Evolutionary conservation across 441 rosid genomes (phyloP).

Genomic region (Arabidopsis lyrata): DNA sequence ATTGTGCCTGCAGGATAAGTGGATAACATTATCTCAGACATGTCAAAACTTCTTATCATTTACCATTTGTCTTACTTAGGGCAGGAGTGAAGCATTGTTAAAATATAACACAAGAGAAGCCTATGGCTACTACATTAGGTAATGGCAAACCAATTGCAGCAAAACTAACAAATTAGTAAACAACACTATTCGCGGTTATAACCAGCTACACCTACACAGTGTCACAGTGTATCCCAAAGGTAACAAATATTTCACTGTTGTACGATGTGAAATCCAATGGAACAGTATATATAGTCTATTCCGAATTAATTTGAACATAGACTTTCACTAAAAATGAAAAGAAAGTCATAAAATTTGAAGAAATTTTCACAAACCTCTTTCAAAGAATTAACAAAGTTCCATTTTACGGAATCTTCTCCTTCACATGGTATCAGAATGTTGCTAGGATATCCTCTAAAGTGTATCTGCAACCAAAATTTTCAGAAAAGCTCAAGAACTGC

Average conservation of each 20-base stretch:
- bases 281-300: not conserved
- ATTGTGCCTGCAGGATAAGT: conserved; percentile 73
- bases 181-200: not conserved
- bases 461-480: conserved; percentile 63
- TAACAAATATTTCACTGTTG: not conserved
- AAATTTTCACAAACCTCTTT: conserved; percentile 72
- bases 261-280: conserved; percentile 2
- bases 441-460: conserved; percentile 92
- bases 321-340: not conserved
- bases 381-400: conserved; percentile 93
- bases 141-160: not conserved
- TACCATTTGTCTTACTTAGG: not conserved
- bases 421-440: conserved; percentile 82
- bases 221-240: too few species aligned
- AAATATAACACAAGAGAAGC: conserved; percentile 6
- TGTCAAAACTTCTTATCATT: not conserved
- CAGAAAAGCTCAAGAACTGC: conserved; percentile 10
- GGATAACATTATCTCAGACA: not conserved
- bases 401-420: conserved; percentile 92
- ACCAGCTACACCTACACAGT: conserved; percentile 1
- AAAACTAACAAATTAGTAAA: not conserved
- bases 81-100: conserved; percentile 4
- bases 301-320: not conserved
- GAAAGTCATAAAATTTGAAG: not conserved
- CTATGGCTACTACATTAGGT: conserved; percentile 9